Base-by-base conservation (phyloP, 2,329 filamentous ascomycete genomes). In the Trichothecium sympodiale region DNA sequence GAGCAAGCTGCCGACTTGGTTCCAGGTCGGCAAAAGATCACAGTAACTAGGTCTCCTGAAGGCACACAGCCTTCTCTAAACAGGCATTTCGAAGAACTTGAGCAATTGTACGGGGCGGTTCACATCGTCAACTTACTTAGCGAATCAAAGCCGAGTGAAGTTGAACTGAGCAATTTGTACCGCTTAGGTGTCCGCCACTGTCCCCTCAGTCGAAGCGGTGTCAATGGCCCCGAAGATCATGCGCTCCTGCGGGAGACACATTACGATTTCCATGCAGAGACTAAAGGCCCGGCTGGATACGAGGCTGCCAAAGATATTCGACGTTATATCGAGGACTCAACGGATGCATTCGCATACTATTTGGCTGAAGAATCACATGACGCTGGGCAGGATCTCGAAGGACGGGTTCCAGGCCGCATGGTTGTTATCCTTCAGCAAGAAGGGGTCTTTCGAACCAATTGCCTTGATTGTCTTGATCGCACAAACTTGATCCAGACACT, bases 401-500 rank as follows among this genome's bases (percentile, higher is more conserved):
- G 56, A n/a, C 63, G 13, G 17, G 46, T 48, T 10, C 50, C 60
- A 17, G 48, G 51, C 6, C 64, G 71, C 16, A 65, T 65, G 63
- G 71, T 83, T 7, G 77, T 86, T 2, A 74, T 94, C 16, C 62
- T 95, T 34, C 86, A 94, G 53, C 91, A 98, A 58, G 85, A 94
- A 53, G 89, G 91, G n/a, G 75, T 94, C 5, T 96, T 96, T 56
- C 74, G 89, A 42, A 94, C 88, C 4, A 98, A 98, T 50, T 98
- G 91, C 54, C 67, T 98, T 17, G 91, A 98, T 56, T 98, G 91
- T 54, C 65, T 98, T 30, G 91, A 98, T 55, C 77, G 91, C 39
- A 98, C 91, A 7, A 98, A 98, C 53, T 67, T 96, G 18, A 86
- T 98, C 18, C 91, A 98, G 60, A 94, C 88, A 1, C 84, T 96